Evolutionary conservation across 2,329 filamentous ascomycete genomes (phyloP).

Genomic region (Diaporthe vaccinii): DNA sequence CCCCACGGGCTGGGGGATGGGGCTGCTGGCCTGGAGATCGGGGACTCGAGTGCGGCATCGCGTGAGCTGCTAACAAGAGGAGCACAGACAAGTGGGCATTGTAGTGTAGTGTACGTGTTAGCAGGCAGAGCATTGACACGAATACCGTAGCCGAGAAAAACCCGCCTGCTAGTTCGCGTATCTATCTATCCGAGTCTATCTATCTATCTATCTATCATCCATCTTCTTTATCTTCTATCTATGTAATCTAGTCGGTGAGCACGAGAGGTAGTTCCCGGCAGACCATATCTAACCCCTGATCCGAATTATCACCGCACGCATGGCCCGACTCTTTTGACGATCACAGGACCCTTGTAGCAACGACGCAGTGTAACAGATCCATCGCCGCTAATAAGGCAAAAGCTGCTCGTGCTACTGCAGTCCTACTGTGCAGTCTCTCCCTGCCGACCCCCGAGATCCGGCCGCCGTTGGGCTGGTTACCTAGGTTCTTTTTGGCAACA

Average conservation of each 20-base stretch:
- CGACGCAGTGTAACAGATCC: slow-evolving; percentile 16
- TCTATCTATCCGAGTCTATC: background rate
- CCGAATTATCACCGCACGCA: background rate
- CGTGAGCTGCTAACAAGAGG: background rate
- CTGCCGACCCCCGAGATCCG: slow-evolving; percentile 33
- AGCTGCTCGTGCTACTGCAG: slow-evolving; percentile 1
- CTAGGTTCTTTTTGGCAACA: slow-evolving; percentile 18
- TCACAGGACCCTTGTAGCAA: slow-evolving; percentile 12
- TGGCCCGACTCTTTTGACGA: slow-evolving; percentile 9
- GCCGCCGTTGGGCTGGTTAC: background rate
- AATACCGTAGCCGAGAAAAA: background rate
- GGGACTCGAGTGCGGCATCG: slow-evolving; percentile 21
- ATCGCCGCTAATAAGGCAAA: slow-evolving; percentile 14
- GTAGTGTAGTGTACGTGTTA: background rate
- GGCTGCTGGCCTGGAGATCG: slow-evolving; percentile 14
- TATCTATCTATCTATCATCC: background rate
- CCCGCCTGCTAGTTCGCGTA: background rate
- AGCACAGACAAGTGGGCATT: slow-evolving; percentile 11
- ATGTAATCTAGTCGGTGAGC: slow-evolving; percentile 14
- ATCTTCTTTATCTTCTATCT: background rate
- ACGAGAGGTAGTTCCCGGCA: slow-evolving; percentile 11
- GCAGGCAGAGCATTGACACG: background rate
- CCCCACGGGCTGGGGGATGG: slow-evolving; percentile 9
- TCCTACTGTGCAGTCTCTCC: background rate
- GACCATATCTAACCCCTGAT: background rate